Evolutionary conservation across 768 basidiomycete species (phyloP), one percentile per base, ranked within the genome.

Genomic region (Mycena alexandri): DNA sequence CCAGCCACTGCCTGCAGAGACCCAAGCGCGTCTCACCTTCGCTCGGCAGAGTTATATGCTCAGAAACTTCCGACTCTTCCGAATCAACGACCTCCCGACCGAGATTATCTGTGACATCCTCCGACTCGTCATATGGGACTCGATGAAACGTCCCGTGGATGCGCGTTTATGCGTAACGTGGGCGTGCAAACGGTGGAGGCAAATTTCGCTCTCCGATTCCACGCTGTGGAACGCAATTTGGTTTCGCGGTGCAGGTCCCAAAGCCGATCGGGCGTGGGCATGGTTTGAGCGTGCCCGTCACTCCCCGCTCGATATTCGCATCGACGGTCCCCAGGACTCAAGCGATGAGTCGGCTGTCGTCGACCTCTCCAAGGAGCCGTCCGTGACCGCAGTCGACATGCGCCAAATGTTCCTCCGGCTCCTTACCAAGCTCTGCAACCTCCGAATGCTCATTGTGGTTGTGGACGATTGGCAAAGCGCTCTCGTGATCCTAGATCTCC

Each of bases 51-150:
- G 55, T 38, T 70, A 68, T 34, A n/a, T 47, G 57, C 57, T 69
- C 61, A 34, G 62, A 56, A 65, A 69, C 42, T 71, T 67, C 58
- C 70, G 70, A 11, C 41, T 56, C 54, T 71, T 71, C 66, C 62
- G 66, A 48, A 79, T 92, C 68, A 86, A 85, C 76, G 82, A 88
- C 36, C 82, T 93, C 5, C 92, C 92, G 2, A 75, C 81, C 34
- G 92, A 93, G 74, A 87, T 93, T 61, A 78, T 93, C 65, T 78
- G 77, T 77, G 84, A 87, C 64, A 90, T 93, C 70, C 86, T 93
- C 71, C 89, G 86, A 64, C 80, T 80, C 71, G 83, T 87, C 42
- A 82, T 82, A 43, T 91, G 88, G 90, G 79, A 38, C 79, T 83
- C 13, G 60, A 66, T 2, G 66, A 72, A 13, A 80, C 82, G 29